Evolutionary conservation across 768 basidiomycete genomes (phyloP), one percentile per base, ranked within the genome.

Genomic region (Fibroporia radiculosa): DNA sequence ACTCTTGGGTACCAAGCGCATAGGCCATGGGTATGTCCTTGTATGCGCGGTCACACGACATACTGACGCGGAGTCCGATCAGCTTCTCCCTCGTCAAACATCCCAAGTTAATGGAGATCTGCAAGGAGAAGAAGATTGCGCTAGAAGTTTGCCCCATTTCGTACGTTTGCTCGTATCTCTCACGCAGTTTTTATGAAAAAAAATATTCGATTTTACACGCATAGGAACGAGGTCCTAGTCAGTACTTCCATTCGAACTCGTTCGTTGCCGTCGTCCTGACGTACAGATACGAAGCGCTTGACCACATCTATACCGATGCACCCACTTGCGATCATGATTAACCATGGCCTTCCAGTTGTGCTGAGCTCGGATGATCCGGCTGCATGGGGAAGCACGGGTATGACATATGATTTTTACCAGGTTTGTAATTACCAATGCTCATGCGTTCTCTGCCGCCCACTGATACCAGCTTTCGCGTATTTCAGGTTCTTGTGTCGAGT

Each of bases 81-180:
- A 85, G 82, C 4, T 88, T 78, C 57, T 86, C 84, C 5, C 63
- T 89, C 16, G 70, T 74, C 26, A 88, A 85, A 55, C 86, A 89
- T 56, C 85, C 84, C 1, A 77, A 75, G 50, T 64, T 89, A 24
- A 76, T 89, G 63, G 66, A 81, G 32, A 71, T 74, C 6, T 87
- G 85, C 60, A 68, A 74, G 36, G 73, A 84, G 51, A 69, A 67
- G 42, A 68, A 67, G 3, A 82, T 90, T 48, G 72, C 79, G 1
- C 56, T 88, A 16, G 87, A 89, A 63, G 72, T 86, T 18, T 88
- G 86, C 57, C 85, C 87, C 1, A 85, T 89, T 49, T 89, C 84
- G 84, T 86, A 63, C 46, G 81, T 71, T 12, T 27, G 47, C n/a
- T 45, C n/a, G n/a, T n/a, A n/a, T n/a, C n/a, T n/a, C n/a, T n/a